A percentile compares a stretch with the other conserved stretches of the same genome.
Conservation (phyloP, 345 rosid species). For the Punica granatum region DNA sequence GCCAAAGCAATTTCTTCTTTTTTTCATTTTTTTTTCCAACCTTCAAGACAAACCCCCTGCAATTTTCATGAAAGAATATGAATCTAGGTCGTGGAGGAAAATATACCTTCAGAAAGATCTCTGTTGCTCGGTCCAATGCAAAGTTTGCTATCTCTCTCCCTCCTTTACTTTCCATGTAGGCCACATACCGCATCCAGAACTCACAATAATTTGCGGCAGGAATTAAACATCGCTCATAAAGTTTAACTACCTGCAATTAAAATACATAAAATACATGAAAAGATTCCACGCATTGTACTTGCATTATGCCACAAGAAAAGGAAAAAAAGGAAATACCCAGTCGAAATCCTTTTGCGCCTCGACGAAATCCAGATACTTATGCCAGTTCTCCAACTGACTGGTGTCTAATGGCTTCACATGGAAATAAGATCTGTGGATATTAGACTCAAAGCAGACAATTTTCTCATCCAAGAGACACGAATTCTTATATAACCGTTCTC, state of each 20-base stretch:
- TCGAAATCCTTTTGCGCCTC: constrained; percentile 76
- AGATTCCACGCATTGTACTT: neutral
- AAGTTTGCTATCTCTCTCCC: constrained; percentile 85
- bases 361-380: constrained; percentile 67
- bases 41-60: neutral
- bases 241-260: constrained; percentile 57
- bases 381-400: constrained; percentile 72
- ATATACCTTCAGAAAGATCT: constrained; percentile 63
- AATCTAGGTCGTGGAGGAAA: constrained; percentile 8
- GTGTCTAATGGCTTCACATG: constrained; percentile 61
- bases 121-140: constrained; percentile 66
- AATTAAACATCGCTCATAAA: constrained; percentile 84
- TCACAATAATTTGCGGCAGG: constrained; percentile 80
- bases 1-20: too few relatives aligned
- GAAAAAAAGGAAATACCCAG: constrained; percentile 54
- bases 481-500: constrained; percentile 47
- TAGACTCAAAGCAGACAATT: constrained; percentile 51
- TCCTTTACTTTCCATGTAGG: constrained; percentile 75
- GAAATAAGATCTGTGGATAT: constrained; percentile 66
- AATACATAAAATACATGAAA: neutral
- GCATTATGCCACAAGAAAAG: constrained; percentile 10
- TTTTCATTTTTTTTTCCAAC: too few relatives aligned
- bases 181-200: constrained; percentile 91
- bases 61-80: neutral
- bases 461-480: constrained; percentile 44